Percentiles rank a stretch among this genome's conserved stretches.
Conservation (phyloP, 345 rosid species). For the Populus tremula region DNA sequence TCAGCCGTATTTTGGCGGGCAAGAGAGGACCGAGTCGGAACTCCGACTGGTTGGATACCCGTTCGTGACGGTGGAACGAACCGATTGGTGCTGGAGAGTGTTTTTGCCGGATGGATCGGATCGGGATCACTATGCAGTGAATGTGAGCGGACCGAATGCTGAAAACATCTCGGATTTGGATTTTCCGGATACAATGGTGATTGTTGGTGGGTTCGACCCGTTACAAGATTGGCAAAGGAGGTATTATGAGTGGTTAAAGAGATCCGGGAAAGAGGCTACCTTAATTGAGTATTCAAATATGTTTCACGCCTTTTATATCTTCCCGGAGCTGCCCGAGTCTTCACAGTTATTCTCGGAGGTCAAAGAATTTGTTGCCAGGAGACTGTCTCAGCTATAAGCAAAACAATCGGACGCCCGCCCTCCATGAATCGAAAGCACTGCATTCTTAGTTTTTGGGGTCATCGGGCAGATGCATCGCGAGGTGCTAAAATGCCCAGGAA, state of each 20-base stretch:
- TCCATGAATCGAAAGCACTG: too few species aligned
- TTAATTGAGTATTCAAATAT: slow-evolving; percentile 69
- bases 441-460: too few species aligned
- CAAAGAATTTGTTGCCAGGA: slow-evolving; percentile 44
- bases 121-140: slow-evolving; percentile 21
- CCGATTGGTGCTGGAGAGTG: slow-evolving; percentile 25
- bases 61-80: slow-evolving; percentile 36
- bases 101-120: slow-evolving; percentile 15
- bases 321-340: slow-evolving; percentile 68
- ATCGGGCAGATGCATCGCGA: too few species aligned
- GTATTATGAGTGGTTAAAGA: slow-evolving; percentile 64
- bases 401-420: too few species aligned
- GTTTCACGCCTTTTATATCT: slow-evolving; percentile 76
- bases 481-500: too few species aligned
- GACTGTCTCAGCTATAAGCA: neutral
- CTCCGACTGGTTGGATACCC: slow-evolving; percentile 1
- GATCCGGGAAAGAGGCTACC: slow-evolving; percentile 53
- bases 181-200: slow-evolving; percentile 16
- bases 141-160: slow-evolving; percentile 24
- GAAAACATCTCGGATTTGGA: slow-evolving; percentile 16
- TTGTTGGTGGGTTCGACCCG: slow-evolving; percentile 59
- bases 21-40: slow-evolving; percentile 32
- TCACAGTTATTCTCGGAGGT: slow-evolving; percentile 41
- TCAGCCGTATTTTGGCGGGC: slow-evolving; percentile 77
- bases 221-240: slow-evolving; percentile 75